Evolutionary conservation across 257 asterid genomes (phyloP), one percentile per base, ranked within the genome.

Genomic region (Echites panduratus): DNA sequence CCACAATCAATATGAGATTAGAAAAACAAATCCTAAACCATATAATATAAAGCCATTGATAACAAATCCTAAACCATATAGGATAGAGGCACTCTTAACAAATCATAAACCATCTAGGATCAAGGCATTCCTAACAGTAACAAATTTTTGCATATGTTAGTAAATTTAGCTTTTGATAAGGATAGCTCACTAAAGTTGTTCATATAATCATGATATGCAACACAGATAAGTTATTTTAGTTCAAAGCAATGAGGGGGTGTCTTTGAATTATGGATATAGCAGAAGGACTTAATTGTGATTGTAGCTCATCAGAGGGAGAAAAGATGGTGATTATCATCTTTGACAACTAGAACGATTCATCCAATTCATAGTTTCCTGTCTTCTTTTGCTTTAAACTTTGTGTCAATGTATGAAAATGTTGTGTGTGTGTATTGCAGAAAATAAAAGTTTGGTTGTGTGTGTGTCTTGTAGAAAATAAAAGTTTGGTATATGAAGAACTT

Each of bases 401-500:
- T 58, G 24, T 70, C 44, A 72, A 53, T 54, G 29, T 75, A 45
- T 61, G 41, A 12, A 45, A 44, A 54, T 54, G n/a, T n/a, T n/a
- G n/a, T n/a, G n/a, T n/a, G n/a, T n/a, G n/a, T n/a, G n/a, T n/a
- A n/a, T n/a, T n/a, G n/a, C n/a, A n/a, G n/a, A n/a, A n/a, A n/a
- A n/a, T n/a, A n/a, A n/a, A n/a, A n/a, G n/a, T n/a, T n/a, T n/a
- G n/a, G 19, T 17, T 32, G 26, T 22, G 6, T 8, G 2, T 75
- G 45, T 50, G 19, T 79, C 78, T 77, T 80, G 83, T 89, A 91
- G 98, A 89, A 77, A 92, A 94, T 82, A 94, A 87, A 84, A 86
- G 93, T 77, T 88, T 89, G 52, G 93, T 94, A 52, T 94, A 94
- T 70, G 97, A 94, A 82, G 93, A 91, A 83, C 91, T 89, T 70